phyloP scores from a whole-genome alignment of 345 rosid genomes.

The Luvunga scandens region DNA sequence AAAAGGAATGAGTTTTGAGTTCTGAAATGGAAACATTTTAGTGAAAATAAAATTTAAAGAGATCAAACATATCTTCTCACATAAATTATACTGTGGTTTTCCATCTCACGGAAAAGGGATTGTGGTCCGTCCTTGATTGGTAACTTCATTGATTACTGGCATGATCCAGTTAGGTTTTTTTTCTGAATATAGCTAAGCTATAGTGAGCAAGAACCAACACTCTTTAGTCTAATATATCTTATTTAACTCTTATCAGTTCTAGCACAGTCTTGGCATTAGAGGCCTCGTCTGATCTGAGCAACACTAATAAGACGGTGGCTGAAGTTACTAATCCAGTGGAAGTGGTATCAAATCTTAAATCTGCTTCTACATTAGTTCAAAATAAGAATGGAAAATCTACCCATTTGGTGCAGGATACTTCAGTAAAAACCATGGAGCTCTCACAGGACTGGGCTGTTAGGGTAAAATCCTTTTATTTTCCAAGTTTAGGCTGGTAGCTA shows the following conservation, averaged over 20 bases:
- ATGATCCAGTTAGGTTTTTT: background rate
- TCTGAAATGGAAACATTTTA: background rate
- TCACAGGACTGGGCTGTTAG: constrained; percentile 30
- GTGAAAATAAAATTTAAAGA: background rate
- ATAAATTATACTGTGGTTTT: background rate
- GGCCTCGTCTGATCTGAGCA: constrained; percentile 41
- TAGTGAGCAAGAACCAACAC: background rate
- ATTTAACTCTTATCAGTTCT: constrained; percentile 36
- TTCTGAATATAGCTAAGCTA: background rate
- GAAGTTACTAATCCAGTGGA: constrained; percentile 29
- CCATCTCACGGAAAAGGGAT: background rate
- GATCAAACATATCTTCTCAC: background rate
- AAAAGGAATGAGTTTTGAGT: background rate
- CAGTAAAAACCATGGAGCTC: constrained; percentile 36
- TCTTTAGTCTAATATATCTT: constrained; percentile 16
- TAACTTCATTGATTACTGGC: background rate
- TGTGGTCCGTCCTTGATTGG: background rate
- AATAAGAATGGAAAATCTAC: constrained; percentile 36
- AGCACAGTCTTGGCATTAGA: constrained; percentile 28
- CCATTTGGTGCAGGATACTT: constrained; percentile 31
- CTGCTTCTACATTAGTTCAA: constrained; percentile 21
- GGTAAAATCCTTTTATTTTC: constrained; percentile 35
- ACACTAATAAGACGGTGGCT: constrained; percentile 28
- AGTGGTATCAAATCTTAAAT: constrained; percentile 21
- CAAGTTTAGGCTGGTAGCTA: background rate